Evolutionary conservation across 1,139 yeast genomes (phyloP), one percentile per base, ranked within the genome.

Genomic region (Debaryomycetaceae sp.): DNA sequence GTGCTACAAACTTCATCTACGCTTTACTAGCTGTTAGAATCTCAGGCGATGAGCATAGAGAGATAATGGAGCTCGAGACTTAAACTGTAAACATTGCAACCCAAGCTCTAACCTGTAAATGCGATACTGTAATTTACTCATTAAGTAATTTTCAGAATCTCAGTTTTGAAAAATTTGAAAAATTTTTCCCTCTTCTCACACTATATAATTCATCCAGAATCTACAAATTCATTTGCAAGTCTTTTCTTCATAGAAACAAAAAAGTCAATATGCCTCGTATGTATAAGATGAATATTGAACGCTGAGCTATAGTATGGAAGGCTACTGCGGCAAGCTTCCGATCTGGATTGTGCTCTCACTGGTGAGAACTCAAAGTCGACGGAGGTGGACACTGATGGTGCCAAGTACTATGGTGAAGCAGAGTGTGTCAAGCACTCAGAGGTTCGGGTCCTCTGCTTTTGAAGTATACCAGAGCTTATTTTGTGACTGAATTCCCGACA

Each of bases 1-100:
- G 70, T 0, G 96, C 98, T 31, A 88, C 86, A 55, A 89, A 87
- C 62, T 88, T 89, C 98, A 92, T 92, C 22, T 13, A 30, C 8
- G 17, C n/a, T 22, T 3, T 22, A 22, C 26, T 8, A 22, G 26
- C 26, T 22, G 11, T 22, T 22, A 3, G n/a, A 22, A 8, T 8
- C 26, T 8, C 11, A 22, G 7, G 17, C 32, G 31, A 16, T 19
- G 22, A 14, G 17, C 22, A 34, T 13, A 14, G 16, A n/a, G 6
- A 9, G 14, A 17, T 8, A 31, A n/a, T 11, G 19, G 8, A 7
- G 6, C 15, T 30, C 6, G 6, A 30, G n/a, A 19, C 31, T 17
- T 31, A 36, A 36, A 29, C 30, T 11, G 38, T 24, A 31, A 37
- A 37, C 11, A 14, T 7, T 34, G 34, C 38, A 40, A 34, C 36